phyloP scores from a whole-genome alignment of 2,329 filamentous ascomycete genomes.

The Pezicula carpinea region DNA sequence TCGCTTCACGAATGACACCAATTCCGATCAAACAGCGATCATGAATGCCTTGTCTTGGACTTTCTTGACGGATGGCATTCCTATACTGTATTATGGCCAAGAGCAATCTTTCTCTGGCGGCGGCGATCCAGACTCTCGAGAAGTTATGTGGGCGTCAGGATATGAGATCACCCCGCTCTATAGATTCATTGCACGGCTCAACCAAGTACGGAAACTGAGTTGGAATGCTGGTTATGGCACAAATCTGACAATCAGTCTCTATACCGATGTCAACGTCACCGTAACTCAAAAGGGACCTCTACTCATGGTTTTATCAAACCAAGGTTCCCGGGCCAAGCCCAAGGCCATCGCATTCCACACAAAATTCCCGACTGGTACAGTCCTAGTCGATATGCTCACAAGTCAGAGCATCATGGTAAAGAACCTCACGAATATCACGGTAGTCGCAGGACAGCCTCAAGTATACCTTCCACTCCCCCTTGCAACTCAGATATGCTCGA shows the following conservation, averaged over 20 bases:
- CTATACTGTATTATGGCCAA: conserved; percentile 21
- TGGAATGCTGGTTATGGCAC: conserved; percentile 12
- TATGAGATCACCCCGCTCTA: conserved; percentile 9
- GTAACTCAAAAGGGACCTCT: conserved; percentile 12
- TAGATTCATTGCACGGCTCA: conserved; percentile 10
- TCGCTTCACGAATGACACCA: conserved; percentile 28
- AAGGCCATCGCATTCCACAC: conserved; percentile 4
- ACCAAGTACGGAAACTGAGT: conserved; percentile 8
- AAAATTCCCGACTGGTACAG: conserved; percentile 8
- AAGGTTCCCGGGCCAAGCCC: conserved; percentile 5
- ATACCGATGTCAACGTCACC: conserved; percentile 4
- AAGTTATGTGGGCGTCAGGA: conserved; percentile 1
- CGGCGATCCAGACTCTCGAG: conserved; percentile 3
- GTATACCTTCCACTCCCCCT: conserved; percentile 7
- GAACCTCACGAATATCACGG: conserved; percentile 4
- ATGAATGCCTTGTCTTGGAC: conserved; percentile 35
- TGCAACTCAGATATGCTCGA: conserved; percentile 4
- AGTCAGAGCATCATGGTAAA: conserved; percentile 11
- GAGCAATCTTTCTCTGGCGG: conserved; percentile 1
- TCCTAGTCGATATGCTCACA: conserved; percentile 11
- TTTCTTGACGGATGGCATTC: conserved; percentile 43
- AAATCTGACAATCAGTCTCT: conserved; percentile 7
- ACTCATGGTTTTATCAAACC: conserved; percentile 12
- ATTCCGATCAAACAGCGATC: neutral
- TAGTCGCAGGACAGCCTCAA: conserved; percentile 8